phyloP scores from a whole-genome alignment of 495 filamentous ascomycete genomes.

The Opeltia flavorubescens region DNA sequence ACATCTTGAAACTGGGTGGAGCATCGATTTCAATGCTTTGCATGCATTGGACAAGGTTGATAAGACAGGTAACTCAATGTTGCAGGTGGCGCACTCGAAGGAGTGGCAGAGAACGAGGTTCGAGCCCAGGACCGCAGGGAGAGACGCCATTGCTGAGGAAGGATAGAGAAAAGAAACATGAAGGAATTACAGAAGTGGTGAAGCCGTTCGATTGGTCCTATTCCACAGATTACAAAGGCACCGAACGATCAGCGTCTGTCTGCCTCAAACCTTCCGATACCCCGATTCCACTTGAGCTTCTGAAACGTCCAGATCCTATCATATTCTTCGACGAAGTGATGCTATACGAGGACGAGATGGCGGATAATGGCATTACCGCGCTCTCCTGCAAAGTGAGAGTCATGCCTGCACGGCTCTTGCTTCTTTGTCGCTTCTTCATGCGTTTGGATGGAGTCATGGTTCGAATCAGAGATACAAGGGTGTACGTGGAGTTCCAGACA shows the following conservation, averaged over 20 bases:
- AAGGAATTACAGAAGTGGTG: constrained; percentile 83
- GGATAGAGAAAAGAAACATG: constrained; percentile 61
- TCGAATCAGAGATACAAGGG: constrained; percentile 72
- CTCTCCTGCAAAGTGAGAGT: constrained; percentile 80
- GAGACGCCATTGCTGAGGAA: constrained; percentile 12
- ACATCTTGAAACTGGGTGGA: constrained; percentile 56
- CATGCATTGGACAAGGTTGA: constrained; percentile 82
- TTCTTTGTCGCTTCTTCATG: constrained; percentile 85
- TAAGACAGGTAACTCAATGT: constrained; percentile 80
- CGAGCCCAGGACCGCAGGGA: constrained; percentile 5
- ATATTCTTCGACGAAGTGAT: constrained; percentile 89
- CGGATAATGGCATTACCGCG: constrained; percentile 89
- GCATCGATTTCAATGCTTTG: constrained; percentile 64
- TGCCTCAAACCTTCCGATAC: constrained; percentile 36
- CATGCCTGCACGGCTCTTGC: constrained; percentile 72
- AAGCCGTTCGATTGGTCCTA: constrained; percentile 98
- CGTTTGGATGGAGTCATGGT: constrained; percentile 79
- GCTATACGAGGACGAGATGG: constrained; percentile 92
- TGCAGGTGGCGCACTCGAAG: constrained; percentile 82
- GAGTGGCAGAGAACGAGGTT: constrained; percentile 77
- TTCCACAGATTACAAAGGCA: constrained; percentile 71
- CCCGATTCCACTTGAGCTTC: constrained; percentile 67
- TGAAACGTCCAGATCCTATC: constrained; percentile 81
- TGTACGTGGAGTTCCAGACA: constrained; percentile 81
- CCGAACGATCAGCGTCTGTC: constrained; percentile 24